These are phyloP conservation scores for Magnaporthales sp. DNA, from an alignment of 2,329 filamentous ascomycete genomes.

Conservation along the genomic window DNA sequence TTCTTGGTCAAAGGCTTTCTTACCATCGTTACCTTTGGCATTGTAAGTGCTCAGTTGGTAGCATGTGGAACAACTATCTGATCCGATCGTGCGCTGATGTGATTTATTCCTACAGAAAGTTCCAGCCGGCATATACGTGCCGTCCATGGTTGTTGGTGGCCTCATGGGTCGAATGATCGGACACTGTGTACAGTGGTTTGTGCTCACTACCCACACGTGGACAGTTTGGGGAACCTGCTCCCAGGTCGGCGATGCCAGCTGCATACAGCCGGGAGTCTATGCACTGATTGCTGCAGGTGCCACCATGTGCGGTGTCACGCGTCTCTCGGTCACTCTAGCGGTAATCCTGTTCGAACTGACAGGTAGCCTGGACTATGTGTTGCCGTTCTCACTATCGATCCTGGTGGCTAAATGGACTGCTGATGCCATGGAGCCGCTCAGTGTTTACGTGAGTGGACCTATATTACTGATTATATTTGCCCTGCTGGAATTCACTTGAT, in stretches of 20 bases:
- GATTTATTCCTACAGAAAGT: slow-evolving; percentile 52
- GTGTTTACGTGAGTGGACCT: slow-evolving; percentile 64
- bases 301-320: slow-evolving; percentile 95
- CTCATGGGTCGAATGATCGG: slow-evolving; percentile 83
- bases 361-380: slow-evolving; percentile 86
- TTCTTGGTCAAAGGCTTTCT: slow-evolving; percentile 86
- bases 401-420: slow-evolving; percentile 98
- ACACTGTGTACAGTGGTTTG: slow-evolving; percentile 74
- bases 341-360: slow-evolving; percentile 96
- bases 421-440: slow-evolving; percentile 86
- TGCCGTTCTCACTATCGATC: slow-evolving; percentile 88
- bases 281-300: slow-evolving; percentile 89
- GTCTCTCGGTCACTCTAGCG: slow-evolving; percentile 84
- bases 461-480: not conserved
- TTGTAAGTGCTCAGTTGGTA: slow-evolving; percentile 38
- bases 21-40: slow-evolving; percentile 87
- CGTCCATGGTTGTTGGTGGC: slow-evolving; percentile 96
- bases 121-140: slow-evolving; percentile 93
- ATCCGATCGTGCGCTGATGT: not conserved
- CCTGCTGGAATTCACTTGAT: slow-evolving; percentile 8
- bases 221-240: slow-evolving; percentile 69
- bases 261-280: slow-evolving; percentile 95
- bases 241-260: slow-evolving; percentile 62
- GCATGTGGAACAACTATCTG: no score
- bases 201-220: slow-evolving; percentile 63